These are phyloP conservation scores for Pilasporangium apinafurcum DNA, from an alignment of 352 stramenopile genomes.

Conservation along the genomic window DNA sequence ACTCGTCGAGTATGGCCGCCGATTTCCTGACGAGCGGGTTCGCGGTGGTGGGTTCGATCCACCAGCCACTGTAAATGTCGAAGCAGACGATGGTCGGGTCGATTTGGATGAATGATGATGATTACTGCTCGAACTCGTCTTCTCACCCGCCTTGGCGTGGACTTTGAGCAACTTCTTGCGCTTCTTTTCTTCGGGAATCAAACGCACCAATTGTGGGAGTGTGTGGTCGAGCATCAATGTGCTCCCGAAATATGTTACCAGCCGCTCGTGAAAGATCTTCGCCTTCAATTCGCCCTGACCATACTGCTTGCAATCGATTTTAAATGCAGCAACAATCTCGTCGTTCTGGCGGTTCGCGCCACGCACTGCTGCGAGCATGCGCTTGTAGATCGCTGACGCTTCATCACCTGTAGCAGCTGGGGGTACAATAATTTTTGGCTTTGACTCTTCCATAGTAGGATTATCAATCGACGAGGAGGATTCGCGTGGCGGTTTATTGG, in stretches of 20 bases:
- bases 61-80: constrained; percentile 13
- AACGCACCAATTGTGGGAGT: constrained; percentile 64
- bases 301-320: constrained; percentile 73
- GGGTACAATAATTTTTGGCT: constrained; percentile 33
- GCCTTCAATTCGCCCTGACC: constrained; percentile 58
- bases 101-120: background rate
- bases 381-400: constrained; percentile 72
- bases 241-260: constrained; percentile 60
- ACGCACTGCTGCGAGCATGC: constrained; percentile 69
- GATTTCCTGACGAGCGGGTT: constrained; percentile 13
- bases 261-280: constrained; percentile 48
- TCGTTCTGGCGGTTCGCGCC: constrained; percentile 69
- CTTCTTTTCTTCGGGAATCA: constrained; percentile 76
- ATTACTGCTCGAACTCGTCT: constrained; percentile 2
- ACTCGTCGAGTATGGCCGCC: constrained; percentile 30
- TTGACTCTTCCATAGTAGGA: background rate
- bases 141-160: constrained; percentile 33
- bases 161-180: constrained; percentile 65
- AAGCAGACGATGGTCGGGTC: constrained; percentile 19
- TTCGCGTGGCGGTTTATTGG: background rate
- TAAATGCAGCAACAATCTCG: constrained; percentile 66
- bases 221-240: constrained; percentile 76
- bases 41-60: constrained; percentile 15
- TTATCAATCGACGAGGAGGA: too few relatives aligned
- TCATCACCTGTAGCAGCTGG: constrained; percentile 59